Percentiles rank a stretch among this genome's conserved stretches.
phyloP scores from a whole-genome alignment of 805 yeast species.

The Candida methanosorbosa region DNA sequence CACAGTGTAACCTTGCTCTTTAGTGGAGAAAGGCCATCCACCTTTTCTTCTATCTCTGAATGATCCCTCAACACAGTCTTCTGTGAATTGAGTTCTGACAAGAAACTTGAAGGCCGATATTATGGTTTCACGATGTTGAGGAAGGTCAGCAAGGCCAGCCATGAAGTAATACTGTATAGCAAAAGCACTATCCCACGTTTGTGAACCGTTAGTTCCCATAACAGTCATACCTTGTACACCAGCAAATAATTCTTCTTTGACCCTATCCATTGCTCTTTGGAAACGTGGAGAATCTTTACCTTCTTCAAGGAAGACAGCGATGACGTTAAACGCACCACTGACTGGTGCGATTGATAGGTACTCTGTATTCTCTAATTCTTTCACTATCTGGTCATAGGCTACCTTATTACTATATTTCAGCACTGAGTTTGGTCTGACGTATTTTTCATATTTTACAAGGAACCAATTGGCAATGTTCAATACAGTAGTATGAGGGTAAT shows the following conservation, averaged over 20 bases:
- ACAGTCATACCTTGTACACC: slow-evolving; percentile 89
- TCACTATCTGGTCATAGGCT: slow-evolving; percentile 56
- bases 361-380: slow-evolving; percentile 73
- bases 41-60: slow-evolving; percentile 81
- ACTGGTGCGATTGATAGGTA: slow-evolving; percentile 90
- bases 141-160: slow-evolving; percentile 68
- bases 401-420: slow-evolving; percentile 38
- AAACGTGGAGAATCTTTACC: slow-evolving; percentile 63
- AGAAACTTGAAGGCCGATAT: slow-evolving; percentile 63
- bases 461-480: slow-evolving; percentile 54
- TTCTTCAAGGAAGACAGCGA: slow-evolving; percentile 62
- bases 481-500: slow-evolving; percentile 79
- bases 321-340: slow-evolving; percentile 72
- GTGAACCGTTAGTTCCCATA: slow-evolving; percentile 97
- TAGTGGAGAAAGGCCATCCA: slow-evolving; percentile 95
- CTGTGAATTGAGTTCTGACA: slow-evolving; percentile 75
- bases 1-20: slow-evolving; percentile 93
- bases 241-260: slow-evolving; percentile 71
- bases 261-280: slow-evolving; percentile 42
- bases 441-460: slow-evolving; percentile 58
- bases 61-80: slow-evolving; percentile 67
- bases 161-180: slow-evolving; percentile 73
- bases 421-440: slow-evolving; percentile 72
- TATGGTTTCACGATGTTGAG: slow-evolving; percentile 57
- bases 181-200: slow-evolving; percentile 95